Evolutionary conservation across 2,329 filamentous ascomycete genomes (phyloP), one percentile per base, ranked within the genome.

Genomic region (Aspergillus sergii): DNA sequence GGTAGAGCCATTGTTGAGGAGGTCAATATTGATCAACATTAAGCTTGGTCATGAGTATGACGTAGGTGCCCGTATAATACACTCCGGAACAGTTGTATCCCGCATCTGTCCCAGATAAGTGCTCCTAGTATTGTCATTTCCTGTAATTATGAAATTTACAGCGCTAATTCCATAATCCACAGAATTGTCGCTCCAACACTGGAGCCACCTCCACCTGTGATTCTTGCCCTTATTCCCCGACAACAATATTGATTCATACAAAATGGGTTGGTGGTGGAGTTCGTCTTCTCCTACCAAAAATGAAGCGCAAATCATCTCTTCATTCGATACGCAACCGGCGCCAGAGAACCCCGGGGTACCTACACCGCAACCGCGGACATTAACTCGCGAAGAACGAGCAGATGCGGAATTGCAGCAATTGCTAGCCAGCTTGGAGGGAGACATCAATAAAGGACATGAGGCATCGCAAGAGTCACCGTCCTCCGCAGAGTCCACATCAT

Each of bases 371-470:
- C 65, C 68, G 41, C 68, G 50, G 54, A 66, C 68, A 60, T 69
- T 77, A 69, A 74, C 78, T 64, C 76, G 80, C 69, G 76, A 81
- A 66, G 80, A 85, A 70, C 76, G 82, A 72, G 82, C 83, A 67
- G 83, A 87, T 66, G 78, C 80, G 57, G 86, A 88, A 70, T 80
- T 88, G 69, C 79, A 82, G 64, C 77, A 81, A 62, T 79, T 88
- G 58, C 78, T 87, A 60, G 80, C 81, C 65, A 81, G 82, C 63
- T 78, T 85, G 69, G 77, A 82, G 75, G 81, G 61, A 67, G 75
- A 66, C 57, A 57, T 69, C 59, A 46, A 68, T 61, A 59, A 41
- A 41, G 16, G 16, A 41, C 19, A 16, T n/a, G 36, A 41, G 45
- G 16, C 28, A 30, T 51, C 28, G 30, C 65, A 21, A 23, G 63